Conservation (phyloP, 192 early-diverging fungal species). For the Glomus cerebriforme region DNA sequence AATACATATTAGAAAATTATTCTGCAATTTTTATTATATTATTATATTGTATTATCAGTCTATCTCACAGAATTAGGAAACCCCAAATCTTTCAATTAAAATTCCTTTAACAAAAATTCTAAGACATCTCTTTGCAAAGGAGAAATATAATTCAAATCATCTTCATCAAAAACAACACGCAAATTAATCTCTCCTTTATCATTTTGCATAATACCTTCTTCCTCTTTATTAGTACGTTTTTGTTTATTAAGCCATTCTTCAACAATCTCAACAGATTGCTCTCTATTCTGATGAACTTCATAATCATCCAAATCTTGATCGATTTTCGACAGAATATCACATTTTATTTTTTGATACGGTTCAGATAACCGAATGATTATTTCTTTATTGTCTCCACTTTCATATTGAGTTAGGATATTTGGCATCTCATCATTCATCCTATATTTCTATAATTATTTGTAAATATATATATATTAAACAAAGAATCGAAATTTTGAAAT, state of each 20-base stretch:
- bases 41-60: no score
- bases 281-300: background rate
- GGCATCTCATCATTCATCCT: background rate
- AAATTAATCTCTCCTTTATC: background rate
- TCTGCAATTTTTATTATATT: no score
- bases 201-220: background rate
- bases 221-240: background rate
- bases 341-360: background rate
- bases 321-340: background rate
- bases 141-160: background rate
- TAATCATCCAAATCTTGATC: background rate
- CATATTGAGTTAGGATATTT: background rate
- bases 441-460: background rate
- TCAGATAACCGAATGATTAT: constrained; percentile 4
- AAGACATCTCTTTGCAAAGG: background rate
- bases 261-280: background rate
- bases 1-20: no score
- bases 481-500: background rate
- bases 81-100: background rate
- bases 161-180: background rate
- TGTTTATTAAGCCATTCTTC: background rate
- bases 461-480: background rate
- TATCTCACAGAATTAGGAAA: no score
- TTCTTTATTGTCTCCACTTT: background rate
- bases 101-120: background rate